A percentile compares a stretch with the other conserved stretches of the same genome.
Conservation (phyloP, 768 basidiomycete genomes). For the Xerocomus brunneocitrinus region DNA sequence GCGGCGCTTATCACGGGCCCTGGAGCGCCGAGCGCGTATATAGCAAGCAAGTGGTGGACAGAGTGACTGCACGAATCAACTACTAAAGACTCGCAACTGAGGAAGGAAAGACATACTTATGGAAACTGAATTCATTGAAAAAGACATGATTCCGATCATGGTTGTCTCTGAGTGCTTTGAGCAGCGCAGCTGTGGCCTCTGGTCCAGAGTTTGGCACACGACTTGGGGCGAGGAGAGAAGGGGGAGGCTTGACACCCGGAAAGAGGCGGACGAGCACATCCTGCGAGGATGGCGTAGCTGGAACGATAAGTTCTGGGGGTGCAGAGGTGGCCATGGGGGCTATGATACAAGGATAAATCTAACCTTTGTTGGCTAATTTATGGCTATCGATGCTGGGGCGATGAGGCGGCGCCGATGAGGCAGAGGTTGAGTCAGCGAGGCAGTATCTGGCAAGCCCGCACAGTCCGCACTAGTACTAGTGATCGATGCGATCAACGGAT, state of each 20-base stretch:
- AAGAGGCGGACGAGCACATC: conserved; percentile 30
- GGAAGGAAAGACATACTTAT: conserved; percentile 21
- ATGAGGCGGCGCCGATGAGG: not conserved
- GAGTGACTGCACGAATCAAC: conserved; percentile 42
- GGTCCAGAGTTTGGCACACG: conserved; percentile 36
- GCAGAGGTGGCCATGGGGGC: conserved; percentile 24
- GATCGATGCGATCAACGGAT: too few relatives aligned
- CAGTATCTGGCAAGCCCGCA: not conserved
- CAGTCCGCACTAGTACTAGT: not conserved
- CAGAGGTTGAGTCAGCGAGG: not conserved
- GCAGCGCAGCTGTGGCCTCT: conserved; percentile 36
- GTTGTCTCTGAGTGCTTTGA: conserved; percentile 45
- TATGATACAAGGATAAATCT: not conserved
- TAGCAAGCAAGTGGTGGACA: conserved; percentile 52
- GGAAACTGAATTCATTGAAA: conserved; percentile 40
- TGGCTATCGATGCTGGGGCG: not conserved
- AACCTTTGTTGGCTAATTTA: conserved; percentile 4
- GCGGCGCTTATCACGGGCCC: conserved; percentile 37
- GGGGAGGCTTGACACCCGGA: conserved; percentile 26
- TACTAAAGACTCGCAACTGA: not conserved
- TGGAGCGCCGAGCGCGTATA: conserved; percentile 58
- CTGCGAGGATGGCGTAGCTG: conserved; percentile 16
- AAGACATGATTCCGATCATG: conserved; percentile 51
- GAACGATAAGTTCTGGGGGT: conserved; percentile 20
- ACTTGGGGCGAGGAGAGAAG: conserved; percentile 34